Evolutionary conservation across 1,139 yeast species (phyloP).

Genomic region (Pichia norvegensis): DNA sequence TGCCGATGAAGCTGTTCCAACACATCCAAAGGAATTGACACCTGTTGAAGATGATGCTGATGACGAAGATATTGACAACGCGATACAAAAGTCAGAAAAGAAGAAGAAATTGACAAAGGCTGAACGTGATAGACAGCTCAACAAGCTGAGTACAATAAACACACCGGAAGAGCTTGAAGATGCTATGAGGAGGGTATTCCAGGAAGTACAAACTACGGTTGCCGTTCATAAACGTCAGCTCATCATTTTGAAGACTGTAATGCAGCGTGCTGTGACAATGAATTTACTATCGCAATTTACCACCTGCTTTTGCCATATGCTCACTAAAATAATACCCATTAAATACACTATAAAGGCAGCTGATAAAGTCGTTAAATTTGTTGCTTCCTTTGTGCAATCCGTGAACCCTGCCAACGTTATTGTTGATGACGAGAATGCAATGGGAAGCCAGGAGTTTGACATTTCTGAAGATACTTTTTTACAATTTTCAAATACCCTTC

Average conservation of each 20-base stretch:
- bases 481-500: conserved; percentile 51
- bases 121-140: conserved; percentile 4
- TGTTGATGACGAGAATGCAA: conserved; percentile 23
- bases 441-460: conserved; percentile 20
- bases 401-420: conserved; percentile 29
- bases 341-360: conserved; percentile 68
- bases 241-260: conserved; percentile 53
- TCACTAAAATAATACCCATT: conserved; percentile 58
- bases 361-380: conserved; percentile 69
- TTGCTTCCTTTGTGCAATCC: conserved; percentile 55
- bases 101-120: conserved; percentile 2
- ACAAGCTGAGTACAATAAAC: conserved; percentile 13
- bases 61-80: conserved; percentile 9
- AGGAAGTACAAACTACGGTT: conserved; percentile 66
- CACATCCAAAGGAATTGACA: neutral
- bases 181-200: conserved; percentile 65
- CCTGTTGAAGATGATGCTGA: neutral
- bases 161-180: conserved; percentile 28
- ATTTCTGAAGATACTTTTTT: conserved; percentile 29
- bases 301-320: conserved; percentile 48
- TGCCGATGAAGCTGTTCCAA: neutral
- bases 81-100: conserved; percentile 5
- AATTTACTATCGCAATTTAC: conserved; percentile 53
- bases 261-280: conserved; percentile 45
- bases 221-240: conserved; percentile 75